phyloP scores from a whole-genome alignment of 352 stramenopile species.

The Globisporangium uncinulatum region DNA sequence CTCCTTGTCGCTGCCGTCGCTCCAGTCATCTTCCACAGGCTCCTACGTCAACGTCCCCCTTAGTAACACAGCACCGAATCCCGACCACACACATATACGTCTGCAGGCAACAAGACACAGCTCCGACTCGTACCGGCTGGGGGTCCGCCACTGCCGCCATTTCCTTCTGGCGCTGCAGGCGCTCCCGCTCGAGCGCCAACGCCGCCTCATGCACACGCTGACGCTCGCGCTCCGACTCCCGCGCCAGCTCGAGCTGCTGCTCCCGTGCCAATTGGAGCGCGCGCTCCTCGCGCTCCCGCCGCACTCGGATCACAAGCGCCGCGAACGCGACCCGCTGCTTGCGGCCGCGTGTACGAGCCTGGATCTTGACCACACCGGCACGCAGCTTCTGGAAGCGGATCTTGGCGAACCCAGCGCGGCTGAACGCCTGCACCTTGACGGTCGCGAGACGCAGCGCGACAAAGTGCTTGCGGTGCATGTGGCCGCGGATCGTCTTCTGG shows the following conservation, averaged over 20 bases:
- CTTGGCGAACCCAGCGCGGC: conserved; percentile 28
- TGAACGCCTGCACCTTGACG: conserved; percentile 45
- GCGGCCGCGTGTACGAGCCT: conserved; percentile 47
- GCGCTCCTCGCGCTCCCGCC: conserved; percentile 33
- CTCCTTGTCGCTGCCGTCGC: conserved; percentile 64
- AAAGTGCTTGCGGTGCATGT: conserved; percentile 55
- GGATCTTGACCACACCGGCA: conserved; percentile 39
- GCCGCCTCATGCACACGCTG: conserved; percentile 15
- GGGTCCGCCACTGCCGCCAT: conserved; percentile 36
- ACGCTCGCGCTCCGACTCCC: conserved; percentile 22
- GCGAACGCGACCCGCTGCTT: conserved; percentile 55
- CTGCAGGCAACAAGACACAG: conserved; percentile 2
- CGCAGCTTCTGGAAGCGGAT: conserved; percentile 46
- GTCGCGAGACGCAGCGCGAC: conserved; percentile 32
- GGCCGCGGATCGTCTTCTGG: conserved; percentile 67
- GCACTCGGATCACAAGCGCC: conserved; percentile 37
- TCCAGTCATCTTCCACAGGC: conserved; percentile 80
- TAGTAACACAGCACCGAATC: conserved; percentile 25
- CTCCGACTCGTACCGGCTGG: conserved; percentile 43
- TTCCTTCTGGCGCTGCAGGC: conserved; percentile 22
- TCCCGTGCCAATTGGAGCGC: conserved; percentile 31
- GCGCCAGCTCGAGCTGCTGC: conserved; percentile 24
- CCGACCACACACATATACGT: not conserved
- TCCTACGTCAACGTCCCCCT: conserved; percentile 64
- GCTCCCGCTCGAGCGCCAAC: conserved; percentile 24